A percentile compares a stretch with the other conserved stretches of the same genome.
These are phyloP conservation scores for Boletus eberwhitei DNA, from an alignment of 768 basidiomycete genomes.

Conservation along the genomic window DNA sequence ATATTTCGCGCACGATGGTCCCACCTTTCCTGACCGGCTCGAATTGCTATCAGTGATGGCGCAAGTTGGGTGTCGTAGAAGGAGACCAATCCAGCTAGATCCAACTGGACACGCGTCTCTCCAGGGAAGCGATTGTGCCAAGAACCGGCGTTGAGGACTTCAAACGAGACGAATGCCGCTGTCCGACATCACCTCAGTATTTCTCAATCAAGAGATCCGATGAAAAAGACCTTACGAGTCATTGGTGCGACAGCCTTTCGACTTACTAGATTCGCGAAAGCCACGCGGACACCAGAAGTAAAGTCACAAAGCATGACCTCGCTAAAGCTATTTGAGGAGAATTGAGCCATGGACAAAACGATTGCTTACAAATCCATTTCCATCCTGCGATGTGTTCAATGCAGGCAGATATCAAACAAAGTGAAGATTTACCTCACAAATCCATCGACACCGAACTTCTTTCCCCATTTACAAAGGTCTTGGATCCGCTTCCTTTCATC, in stretches of 20 bases:
- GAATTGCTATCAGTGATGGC: constrained; percentile 28
- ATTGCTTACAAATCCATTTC: constrained; percentile 32
- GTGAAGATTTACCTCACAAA: constrained; percentile 37
- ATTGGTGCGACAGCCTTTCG: accelerated
- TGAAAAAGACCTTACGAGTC: not conserved
- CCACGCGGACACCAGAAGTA: constrained; percentile 23
- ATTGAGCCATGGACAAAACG: not conserved
- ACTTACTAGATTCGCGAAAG: constrained; percentile 15
- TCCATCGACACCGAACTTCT: constrained; percentile 40
- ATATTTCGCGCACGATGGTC: constrained; percentile 32
- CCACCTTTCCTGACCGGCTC: constrained; percentile 26
- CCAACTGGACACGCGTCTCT: constrained; percentile 33
- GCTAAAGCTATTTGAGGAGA: constrained; percentile 13
- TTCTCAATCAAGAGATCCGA: not conserved
- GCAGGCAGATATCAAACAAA: not conserved
- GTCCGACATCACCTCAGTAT: not conserved
- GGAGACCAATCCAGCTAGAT: constrained; percentile 34
- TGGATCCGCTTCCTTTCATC: constrained; percentile 36
- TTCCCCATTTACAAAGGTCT: constrained; percentile 44
- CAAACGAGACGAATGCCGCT: constrained; percentile 1
- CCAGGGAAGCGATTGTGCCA: constrained; percentile 37
- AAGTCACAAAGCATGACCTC: constrained; percentile 38
- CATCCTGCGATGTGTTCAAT: constrained; percentile 18
- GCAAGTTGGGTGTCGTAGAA: constrained; percentile 35
- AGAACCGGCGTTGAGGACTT: constrained; percentile 16